These are phyloP conservation scores for Sporothrix inflata DNA, from an alignment of 2,329 filamentous ascomycete genomes.

Conservation along the genomic window DNA sequence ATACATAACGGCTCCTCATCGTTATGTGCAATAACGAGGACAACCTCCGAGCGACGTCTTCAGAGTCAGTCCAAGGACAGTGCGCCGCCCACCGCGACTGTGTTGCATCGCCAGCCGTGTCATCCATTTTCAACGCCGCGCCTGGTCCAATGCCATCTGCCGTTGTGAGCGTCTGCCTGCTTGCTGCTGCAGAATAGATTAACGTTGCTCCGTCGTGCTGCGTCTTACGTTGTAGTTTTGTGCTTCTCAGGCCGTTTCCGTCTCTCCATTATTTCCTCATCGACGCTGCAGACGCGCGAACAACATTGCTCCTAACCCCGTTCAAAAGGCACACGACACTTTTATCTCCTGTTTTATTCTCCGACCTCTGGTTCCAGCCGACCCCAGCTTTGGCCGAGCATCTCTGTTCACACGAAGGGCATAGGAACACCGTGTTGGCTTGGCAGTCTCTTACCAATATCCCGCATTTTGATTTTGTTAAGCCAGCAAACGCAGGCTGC, in stretches of 20 bases:
- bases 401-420: no score
- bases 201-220: not conserved
- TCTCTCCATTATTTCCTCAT: not conserved
- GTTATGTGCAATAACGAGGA: not conserved
- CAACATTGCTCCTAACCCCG: not conserved
- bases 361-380: not conserved
- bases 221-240: not conserved
- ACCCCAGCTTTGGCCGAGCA: not conserved
- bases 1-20: not conserved
- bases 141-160: slow-evolving; percentile 1
- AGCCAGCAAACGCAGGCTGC: not conserved
- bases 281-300: not conserved
- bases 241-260: not conserved
- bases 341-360: slow-evolving; percentile 6
- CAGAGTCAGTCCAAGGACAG: not conserved
- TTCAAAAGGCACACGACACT: not conserved
- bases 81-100: not conserved
- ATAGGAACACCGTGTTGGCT: not conserved
- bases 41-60: no score
- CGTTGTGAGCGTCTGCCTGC: not conserved
- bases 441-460: not conserved
- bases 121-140: not conserved
- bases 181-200: slow-evolving; percentile 2
- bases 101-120: slow-evolving; percentile 4
- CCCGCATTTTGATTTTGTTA: not conserved